Evolutionary conservation across 139 green algal species (phyloP), one percentile per base, ranked within the genome.

Genomic region (Ettlia oleoabundans): DNA sequence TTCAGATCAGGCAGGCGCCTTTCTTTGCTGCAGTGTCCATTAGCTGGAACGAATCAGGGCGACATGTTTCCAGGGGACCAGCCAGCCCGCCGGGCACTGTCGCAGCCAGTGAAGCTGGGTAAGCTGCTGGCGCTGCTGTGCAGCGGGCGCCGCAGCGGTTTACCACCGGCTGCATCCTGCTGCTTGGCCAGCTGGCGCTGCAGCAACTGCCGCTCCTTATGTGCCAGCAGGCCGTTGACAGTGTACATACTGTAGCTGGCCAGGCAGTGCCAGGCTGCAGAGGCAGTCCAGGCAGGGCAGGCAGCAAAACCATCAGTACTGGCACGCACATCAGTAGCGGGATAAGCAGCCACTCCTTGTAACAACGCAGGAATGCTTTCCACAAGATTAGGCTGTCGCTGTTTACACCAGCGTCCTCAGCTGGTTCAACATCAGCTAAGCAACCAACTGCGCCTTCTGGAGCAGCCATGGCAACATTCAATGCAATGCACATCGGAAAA

Each of bases 221-320:
- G 85, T 7, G 67, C 82, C 30, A 94, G 43, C 47, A 94, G 87
- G 15, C 68, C 68, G 78, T 88, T 86, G 0, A 85, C 85, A 2
- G 90, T 90, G 30, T 71, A 73, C 10, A 87, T 70, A 10, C 79
- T 55, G 35, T 70, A 76, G 18, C 64, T 65, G 1, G 87, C 83
- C 33, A 94, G 82, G 32, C 78, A 86, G 82, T 95, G 92, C 92
- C 92, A 96, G 9, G 62, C 61, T 65, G 76, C 76, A 70, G 51
- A 4, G 24, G 72, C 69, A 76, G 42, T 2, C 9, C 38, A 55
- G 51, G 52, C 33, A 32, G 70, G 4, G 47, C 26, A 35, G 41
- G 26, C 3, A 26, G n/a, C 28, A 26, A 42, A 41, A 2, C 9
- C 26, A 26, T 26, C 40, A 62, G 41, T 43, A 64, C 19, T 30